Percentiles rank a stretch among this genome's conserved stretches.
These are phyloP conservation scores for Crotalaria pallida DNA, from an alignment of 306 rosid species.

Conservation along the genomic window DNA sequence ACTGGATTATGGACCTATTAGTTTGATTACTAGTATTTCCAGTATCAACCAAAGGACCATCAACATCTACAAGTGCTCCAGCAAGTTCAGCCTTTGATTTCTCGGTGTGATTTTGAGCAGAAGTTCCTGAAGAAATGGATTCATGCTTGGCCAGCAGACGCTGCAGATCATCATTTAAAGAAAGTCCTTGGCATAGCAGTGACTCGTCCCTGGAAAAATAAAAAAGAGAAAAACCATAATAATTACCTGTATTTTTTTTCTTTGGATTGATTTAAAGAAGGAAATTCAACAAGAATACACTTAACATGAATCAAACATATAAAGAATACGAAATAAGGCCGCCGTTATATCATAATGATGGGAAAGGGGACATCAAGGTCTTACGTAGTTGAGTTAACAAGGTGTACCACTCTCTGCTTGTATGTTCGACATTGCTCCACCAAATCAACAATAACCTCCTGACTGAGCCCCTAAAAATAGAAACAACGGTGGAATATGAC, in stretches of 20 bases:
- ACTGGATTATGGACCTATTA: slow-evolving; percentile 46
- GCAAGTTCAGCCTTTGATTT: slow-evolving; percentile 51
- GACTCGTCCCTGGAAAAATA: slow-evolving; percentile 75
- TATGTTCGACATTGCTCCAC: slow-evolving; percentile 86
- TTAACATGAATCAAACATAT: slow-evolving; percentile 10
- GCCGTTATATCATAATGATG: background rate
- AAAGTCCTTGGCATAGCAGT: slow-evolving; percentile 86
- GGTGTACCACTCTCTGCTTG: slow-evolving; percentile 97
- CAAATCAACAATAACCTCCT: slow-evolving; percentile 94
- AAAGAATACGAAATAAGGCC: background rate
- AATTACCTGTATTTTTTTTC: background rate
- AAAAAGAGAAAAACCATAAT: background rate
- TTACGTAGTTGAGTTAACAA: slow-evolving; percentile 95
- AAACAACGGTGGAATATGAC: slow-evolving; percentile 11
- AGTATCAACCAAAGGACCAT: slow-evolving; percentile 72
- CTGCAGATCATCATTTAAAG: slow-evolving; percentile 94
- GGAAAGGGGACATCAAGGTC: slow-evolving; percentile 27
- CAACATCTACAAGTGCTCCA: slow-evolving; percentile 50
- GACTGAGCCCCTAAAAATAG: slow-evolving; percentile 69
- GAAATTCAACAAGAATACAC: background rate
- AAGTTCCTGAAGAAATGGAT: slow-evolving; percentile 72
- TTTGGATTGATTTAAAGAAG: slow-evolving; percentile 19
- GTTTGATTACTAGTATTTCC: slow-evolving; percentile 61
- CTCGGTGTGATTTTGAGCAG: slow-evolving; percentile 40
- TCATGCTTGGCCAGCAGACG: slow-evolving; percentile 87